Percentiles rank a stretch among this genome's conserved stretches.
Conservation (phyloP, 2,329 filamentous ascomycete species). For the Verticillium dahliae region DNA sequence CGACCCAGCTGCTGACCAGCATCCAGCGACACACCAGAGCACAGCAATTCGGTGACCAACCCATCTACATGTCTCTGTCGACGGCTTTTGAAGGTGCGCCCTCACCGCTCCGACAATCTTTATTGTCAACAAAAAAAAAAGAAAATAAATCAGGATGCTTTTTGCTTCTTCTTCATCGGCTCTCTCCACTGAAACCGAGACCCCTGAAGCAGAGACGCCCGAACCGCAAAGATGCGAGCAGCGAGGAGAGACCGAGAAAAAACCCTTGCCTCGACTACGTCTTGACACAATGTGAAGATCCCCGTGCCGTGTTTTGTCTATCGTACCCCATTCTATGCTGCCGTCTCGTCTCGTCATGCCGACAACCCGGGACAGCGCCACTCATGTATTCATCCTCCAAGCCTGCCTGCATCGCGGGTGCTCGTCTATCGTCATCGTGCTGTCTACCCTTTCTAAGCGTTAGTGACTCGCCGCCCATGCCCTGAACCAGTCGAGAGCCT, state of each 20-base stretch:
- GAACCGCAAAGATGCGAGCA: too few species aligned
- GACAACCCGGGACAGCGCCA: neutral
- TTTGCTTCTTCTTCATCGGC: too few species aligned
- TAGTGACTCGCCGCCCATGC: slow-evolving; percentile 60
- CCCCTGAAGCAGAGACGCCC: too few species aligned
- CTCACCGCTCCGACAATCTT: too few species aligned
- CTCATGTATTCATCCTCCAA: neutral
- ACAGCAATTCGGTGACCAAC: too few species aligned
- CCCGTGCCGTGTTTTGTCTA: neutral
- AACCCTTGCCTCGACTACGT: neutral
- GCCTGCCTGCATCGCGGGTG: neutral
- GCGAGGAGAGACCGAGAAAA: neutral
- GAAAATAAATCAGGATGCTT: too few species aligned
- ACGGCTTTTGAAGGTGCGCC: too few species aligned
- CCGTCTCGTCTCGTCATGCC: neutral
- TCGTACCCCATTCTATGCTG: neutral
- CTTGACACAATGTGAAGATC: neutral
- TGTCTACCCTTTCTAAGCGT: neutral
- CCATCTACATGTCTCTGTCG: too few species aligned
- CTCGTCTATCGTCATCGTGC: neutral
- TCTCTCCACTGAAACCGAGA: too few species aligned
- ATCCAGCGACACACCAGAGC: too few species aligned
- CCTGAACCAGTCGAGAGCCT: slow-evolving; percentile 82
- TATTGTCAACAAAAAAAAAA: too few species aligned
- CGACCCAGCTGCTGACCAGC: too few species aligned